Evolutionary conservation across 768 basidiomycete species (phyloP), one percentile per base, ranked within the genome.

Genomic region (Royoungia palumana): DNA sequence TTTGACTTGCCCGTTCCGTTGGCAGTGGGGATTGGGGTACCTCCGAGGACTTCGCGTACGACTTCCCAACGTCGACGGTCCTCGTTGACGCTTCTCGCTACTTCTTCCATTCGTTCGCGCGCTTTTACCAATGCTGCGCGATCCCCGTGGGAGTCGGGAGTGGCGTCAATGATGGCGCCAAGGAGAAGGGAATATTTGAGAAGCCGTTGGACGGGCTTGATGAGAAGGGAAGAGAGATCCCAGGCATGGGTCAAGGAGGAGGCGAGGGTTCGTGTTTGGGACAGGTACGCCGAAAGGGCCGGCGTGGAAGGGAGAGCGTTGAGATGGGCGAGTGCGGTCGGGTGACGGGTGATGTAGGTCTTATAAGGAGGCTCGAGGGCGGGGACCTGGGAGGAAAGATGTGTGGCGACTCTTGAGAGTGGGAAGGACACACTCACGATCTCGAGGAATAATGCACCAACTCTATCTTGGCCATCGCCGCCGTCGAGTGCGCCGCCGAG

Each of bases 181-280:
- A 99, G 80, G 24, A 99, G 78, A 9, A 98, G 79, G 0, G 90
- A 83, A 62, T 99, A 99, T 65, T 97, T 98, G 55, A 97, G 82
- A 46, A 97, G 78, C 14, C 95, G 83, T 62, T 98, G 96, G 4
- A 99, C 92, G 28, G 96, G 96, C 69, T 98, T 97, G 69, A 99
- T 97, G 51, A 99, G 85, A 34, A 97, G 79, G 0, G 92, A 93
- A 6, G 90, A 77, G 22, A 99, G 81, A 64, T 99, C 95, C 86
- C 92, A 94, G 3, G 92, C 89, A 59, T 91, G 85, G 0, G 90
- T 88, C 12, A 88, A 76, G 20, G 80, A 77, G 2, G 83, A 78
- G 2, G 88, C 85, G 32, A 87, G 73, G 11, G 72, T 75, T 50
- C 80, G 78, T 16, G 87, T 87, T 30, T 82, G 80, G 10, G 76